Evolutionary conservation across 805 yeast genomes (phyloP), one percentile per base, ranked within the genome.

Genomic region (Kodamaea sagamina): DNA sequence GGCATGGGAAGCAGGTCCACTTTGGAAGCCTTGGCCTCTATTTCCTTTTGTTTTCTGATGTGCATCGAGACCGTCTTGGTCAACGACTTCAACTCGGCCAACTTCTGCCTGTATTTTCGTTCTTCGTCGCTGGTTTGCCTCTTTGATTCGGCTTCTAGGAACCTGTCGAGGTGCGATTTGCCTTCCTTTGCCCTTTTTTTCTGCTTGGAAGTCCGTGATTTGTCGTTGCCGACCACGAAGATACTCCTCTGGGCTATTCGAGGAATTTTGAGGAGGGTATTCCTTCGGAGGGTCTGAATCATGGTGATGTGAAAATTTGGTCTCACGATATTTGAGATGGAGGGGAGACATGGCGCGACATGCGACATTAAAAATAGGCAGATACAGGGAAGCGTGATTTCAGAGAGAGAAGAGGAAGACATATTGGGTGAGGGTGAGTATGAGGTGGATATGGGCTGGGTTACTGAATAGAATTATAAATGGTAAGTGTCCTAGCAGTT

Each of bases 31-130:
- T 52, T 52, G 13, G 39, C 44, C 18, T 55, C 55, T n/a, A 21
- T 12, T 8, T 15, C 31, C 28, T 54, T 58, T 48, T 57, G 21
- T 54, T 49, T 29, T 46, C 37, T 45, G 38, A 56, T 61, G 52
- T 38, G 61, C 46, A 32, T 50, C 28, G 61, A 53, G 15, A 49
- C 72, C 51, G 54, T 50, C 11, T 57, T 56, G 2, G 77, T 61
- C 32, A 69, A 50, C 1, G 45, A 39, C 21, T 53, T 53, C 39
- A 68, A 54, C 44, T 67, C 68, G 19, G 55, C 44, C 37, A 62
- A 35, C 44, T 62, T 54, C 28, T 46, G 47, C 31, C 52, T 47
- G 44, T 57, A 55, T 36, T 59, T 61, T 15, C 44, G 39, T 31
- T 59, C 64, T 36, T 63, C 53, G 18, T 46, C 46, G 17, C 43